Evolutionary conservation across 352 stramenopile genomes (phyloP), one percentile per base, ranked within the genome.

Genomic region (Globisporangium cystogenes): DNA sequence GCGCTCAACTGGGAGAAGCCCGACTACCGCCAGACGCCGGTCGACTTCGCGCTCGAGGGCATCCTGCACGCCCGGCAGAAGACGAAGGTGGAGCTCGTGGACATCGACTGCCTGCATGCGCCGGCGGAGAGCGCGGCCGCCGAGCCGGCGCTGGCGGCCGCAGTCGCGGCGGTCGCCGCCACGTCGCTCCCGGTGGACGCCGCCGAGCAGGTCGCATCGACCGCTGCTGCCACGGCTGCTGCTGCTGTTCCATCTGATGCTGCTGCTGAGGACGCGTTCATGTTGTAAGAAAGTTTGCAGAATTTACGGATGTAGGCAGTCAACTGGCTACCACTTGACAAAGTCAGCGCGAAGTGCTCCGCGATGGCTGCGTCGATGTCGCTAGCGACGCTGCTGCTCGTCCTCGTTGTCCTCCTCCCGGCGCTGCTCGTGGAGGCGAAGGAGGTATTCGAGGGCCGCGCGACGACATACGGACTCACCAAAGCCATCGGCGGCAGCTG

Each of bases 1-100:
- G 57, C 55, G 44, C 54, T 85, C 27, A 86, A 84, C 53, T 87
- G 74, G 74, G 76, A 83, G 51, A 87, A 84, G 53, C 70, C 71
- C 16, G 74, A 83, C 59, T 82, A 82, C 40, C 72, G 70, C 4
- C 60, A 81, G 58, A 77, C 73, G 16, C 74, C 76, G 64, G 53
- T 87, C 15, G 73, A 87, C 58, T 81, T 85, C 45, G 64, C 73
- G 20, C 68, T 87, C 21, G 76, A 87, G 53, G 76, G 76, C 3
- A 85, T 87, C 39, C 57, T 87, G 39, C 76, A 87, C 57, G 73
- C 76, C n/a, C 68, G 75, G 31, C 76, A 85, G 60, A 86, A 86
- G 60, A 57, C 70, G 59, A 76, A 75, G 36, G 67, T 86, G 11
- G 75, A 86, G 51, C 60, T 86, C 31, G 74, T 86, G 26, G 74